Base-by-base conservation (phyloP, 805 yeast genomes). In the Yarrowia sp. region DNA sequence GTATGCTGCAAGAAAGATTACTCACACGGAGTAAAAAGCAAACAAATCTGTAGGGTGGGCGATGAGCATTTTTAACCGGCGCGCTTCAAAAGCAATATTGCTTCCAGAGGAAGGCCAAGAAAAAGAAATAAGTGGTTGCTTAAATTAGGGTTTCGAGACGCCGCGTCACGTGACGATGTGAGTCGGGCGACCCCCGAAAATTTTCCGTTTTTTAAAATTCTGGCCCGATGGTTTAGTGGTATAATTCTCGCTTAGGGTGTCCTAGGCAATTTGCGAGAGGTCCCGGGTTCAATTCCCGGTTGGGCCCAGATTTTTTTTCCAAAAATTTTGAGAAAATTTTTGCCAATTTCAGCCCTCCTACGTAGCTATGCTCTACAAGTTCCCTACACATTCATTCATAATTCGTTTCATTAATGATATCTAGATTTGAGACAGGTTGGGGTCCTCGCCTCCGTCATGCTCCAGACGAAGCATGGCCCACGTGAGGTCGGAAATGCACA, bases 391-490 rank as follows among this genome's bases (percentile, higher is more conserved):
- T 22, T 45, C 33, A 47, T 32, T 47, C 53, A 32, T 47, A 47
- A 48, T 33, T 48, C 55, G 41, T 51, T 18, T 28, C 36, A 33
- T 48, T 48, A 17, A 36, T 36, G 33, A 35, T n/a, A 36, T 51
- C 58, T 51, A 38, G 42, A 70, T 67, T 42, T 70, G 73, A 39
- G 66, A 57, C n/a, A 70, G 50, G 39, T 58, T 61, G 33, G 73
- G 72, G 15, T 72, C 73, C 57, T 71, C 66, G 7, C 78, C 80
- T 13, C 79, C 80, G 41, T 87, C 83, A 61, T 86, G 90, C 68
- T 91, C 97, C 50, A 77, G 71, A 41, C 88, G 82, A 64, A 92
- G 74, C 69, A 86, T 83, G 1, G 90, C 90, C 97, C 98, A 92
- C 11, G 88, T 77, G 68, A 90, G 83, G 71, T 95, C 98, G 47